These are phyloP conservation scores for Musa balbisiana DNA, from an alignment of 202 grass and related monocot genomes.

Conservation along the genomic window DNA sequence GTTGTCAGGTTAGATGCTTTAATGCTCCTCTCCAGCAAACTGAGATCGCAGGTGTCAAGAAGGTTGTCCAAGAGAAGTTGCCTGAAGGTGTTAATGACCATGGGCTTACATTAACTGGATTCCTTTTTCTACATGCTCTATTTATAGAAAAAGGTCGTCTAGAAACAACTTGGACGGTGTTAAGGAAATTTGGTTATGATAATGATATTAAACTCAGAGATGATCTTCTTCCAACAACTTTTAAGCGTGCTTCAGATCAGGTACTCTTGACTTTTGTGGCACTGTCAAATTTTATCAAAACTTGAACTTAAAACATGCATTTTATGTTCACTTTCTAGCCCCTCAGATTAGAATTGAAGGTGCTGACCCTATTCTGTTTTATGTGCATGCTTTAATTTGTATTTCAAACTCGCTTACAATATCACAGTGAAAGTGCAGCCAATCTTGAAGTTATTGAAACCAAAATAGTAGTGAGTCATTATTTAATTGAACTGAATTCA, in stretches of 20 bases:
- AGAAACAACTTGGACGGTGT: conserved; percentile 93
- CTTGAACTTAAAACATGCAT: not conserved
- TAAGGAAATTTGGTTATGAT: conserved; percentile 97
- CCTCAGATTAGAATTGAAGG: too few relatives aligned
- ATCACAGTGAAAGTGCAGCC: too few relatives aligned
- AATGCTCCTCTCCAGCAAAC: conserved; percentile 78
- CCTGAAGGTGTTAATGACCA: conserved; percentile 76
- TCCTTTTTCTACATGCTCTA: conserved; percentile 88
- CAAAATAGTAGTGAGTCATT: too few relatives aligned
- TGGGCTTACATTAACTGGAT: conserved; percentile 87
- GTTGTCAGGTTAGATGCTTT: conserved; percentile 76
- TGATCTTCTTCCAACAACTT: conserved; percentile 61
- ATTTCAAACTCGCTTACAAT: too few relatives aligned
- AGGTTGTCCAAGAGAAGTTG: conserved; percentile 94
- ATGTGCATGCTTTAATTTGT: too few relatives aligned
- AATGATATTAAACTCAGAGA: conserved; percentile 94
- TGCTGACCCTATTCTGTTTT: too few relatives aligned
- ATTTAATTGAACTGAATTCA: too few relatives aligned
- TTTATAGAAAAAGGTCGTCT: conserved; percentile 97
- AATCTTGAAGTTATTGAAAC: too few relatives aligned
- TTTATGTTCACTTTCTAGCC: too few relatives aligned
- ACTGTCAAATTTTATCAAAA: not conserved
- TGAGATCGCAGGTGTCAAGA: conserved; percentile 89
- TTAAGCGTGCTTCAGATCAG: conserved; percentile 88
- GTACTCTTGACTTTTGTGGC: conserved; percentile 33